Percentiles rank a stretch among this genome's conserved stretches.
phyloP scores from a whole-genome alignment of 768 basidiomycete genomes.

The Cystobasidium tubakii region DNA sequence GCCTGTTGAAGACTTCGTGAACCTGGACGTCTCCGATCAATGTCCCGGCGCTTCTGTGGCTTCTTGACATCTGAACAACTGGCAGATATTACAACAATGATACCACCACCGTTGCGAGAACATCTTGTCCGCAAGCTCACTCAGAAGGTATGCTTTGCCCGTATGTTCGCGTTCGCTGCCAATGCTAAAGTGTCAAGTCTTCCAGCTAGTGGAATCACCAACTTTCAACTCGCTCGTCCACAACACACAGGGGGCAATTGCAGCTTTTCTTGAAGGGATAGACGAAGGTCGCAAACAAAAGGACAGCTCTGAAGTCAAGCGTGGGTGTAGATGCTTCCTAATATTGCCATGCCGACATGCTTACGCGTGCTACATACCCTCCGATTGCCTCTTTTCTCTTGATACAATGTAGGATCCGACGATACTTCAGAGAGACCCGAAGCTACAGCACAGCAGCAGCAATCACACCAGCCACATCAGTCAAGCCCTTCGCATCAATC shows the following conservation, averaged over 20 bases:
- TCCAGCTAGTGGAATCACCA: slow-evolving; percentile 27
- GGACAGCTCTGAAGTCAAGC: slow-evolving; percentile 6
- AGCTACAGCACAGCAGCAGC: background rate
- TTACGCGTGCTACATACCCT: background rate
- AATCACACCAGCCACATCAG: background rate
- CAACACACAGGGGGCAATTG: slow-evolving; percentile 14
- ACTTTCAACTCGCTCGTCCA: slow-evolving; percentile 24
- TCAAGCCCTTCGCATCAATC: background rate
- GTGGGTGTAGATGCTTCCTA: background rate
- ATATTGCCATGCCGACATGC: background rate
- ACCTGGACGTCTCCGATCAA: too few species aligned
- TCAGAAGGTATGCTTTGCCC: slow-evolving; percentile 13
- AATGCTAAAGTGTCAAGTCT: background rate
- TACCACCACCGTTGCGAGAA: slow-evolving; percentile 27
- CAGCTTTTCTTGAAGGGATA: slow-evolving; percentile 11
- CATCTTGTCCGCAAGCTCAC: slow-evolving; percentile 11
- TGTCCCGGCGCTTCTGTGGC: background rate
- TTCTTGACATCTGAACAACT: background rate
- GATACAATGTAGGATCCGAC: background rate
- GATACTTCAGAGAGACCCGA: slow-evolving; percentile 7
- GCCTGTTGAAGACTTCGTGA: too few species aligned
- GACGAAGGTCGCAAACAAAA: slow-evolving; percentile 17
- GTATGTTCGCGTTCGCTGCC: background rate
- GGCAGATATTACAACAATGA: background rate
- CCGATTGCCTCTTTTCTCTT: background rate